phyloP scores from a whole-genome alignment of 2,329 filamentous ascomycete species.

The Trichoderma brevicompactum region DNA sequence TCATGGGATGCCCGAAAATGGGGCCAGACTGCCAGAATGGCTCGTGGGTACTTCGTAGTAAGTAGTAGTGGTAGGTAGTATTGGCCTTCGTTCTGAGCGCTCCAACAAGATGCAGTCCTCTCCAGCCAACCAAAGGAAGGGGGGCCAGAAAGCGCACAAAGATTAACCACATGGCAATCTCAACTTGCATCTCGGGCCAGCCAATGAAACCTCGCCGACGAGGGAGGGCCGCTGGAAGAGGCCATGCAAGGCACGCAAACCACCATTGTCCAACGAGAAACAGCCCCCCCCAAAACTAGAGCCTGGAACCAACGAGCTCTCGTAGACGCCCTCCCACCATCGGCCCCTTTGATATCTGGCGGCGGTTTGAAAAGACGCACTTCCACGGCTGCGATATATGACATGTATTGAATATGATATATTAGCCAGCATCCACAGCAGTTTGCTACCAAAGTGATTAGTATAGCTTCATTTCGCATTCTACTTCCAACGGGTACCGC shows the following conservation, averaged over 20 bases:
- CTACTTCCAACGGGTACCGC: not conserved
- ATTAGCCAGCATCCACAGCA: not conserved
- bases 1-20: not conserved
- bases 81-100: not conserved
- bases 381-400: not conserved
- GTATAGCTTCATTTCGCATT: not conserved
- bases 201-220: constrained; percentile 10
- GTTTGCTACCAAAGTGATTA: not conserved
- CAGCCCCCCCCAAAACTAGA: not conserved
- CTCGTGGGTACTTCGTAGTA: not conserved
- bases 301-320: constrained; percentile 16
- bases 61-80: not conserved
- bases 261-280: constrained; percentile 6
- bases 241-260: constrained; percentile 29
- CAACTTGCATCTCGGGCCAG: constrained; percentile 7
- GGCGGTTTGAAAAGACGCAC: not conserved
- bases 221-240: constrained; percentile 15
- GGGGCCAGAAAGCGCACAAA: not conserved
- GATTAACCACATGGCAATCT: constrained; percentile 27
- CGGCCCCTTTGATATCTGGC: not conserved
- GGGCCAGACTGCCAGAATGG: not conserved
- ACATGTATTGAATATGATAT: not conserved
- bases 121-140: not conserved
- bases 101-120: not conserved
- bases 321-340: constrained; percentile 15